Conservation (phyloP, 306 rosid genomes). For the Ormosia emarginata region DNA sequence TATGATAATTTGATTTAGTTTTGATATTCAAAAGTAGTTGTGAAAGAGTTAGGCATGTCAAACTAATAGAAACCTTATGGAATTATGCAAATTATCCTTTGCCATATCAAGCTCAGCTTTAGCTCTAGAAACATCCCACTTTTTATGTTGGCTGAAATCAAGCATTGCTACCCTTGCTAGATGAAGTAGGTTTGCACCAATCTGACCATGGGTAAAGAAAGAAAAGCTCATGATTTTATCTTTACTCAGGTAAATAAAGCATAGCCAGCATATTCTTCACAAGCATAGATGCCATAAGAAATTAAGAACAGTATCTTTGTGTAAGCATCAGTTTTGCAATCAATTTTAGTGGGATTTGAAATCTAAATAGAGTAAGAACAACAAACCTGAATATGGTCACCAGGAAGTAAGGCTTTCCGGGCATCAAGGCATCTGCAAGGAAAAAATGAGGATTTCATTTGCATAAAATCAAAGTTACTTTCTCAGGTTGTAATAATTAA, state of each 20-base stretch:
- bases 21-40: slow-evolving; percentile 9
- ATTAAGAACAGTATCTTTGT: not conserved
- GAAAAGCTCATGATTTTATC: not conserved
- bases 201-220: slow-evolving; percentile 40
- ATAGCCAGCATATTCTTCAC: slow-evolving; percentile 6
- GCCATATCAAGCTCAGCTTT: slow-evolving; percentile 59
- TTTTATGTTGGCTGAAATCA: slow-evolving; percentile 38
- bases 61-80: slow-evolving; percentile 55
- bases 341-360: slow-evolving; percentile 15
- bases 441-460: not conserved
- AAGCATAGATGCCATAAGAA: not conserved
- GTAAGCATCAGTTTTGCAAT: slow-evolving; percentile 9
- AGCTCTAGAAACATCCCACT: slow-evolving; percentile 43
- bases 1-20: not conserved
- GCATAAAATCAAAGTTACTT: slow-evolving; percentile 3
- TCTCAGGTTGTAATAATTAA: not conserved
- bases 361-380: not conserved
- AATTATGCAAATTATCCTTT: slow-evolving; percentile 44
- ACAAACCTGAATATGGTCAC: slow-evolving; percentile 72
- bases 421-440: slow-evolving; percentile 65
- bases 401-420: slow-evolving; percentile 62
- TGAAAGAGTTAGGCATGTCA: not conserved
- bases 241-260: not conserved
- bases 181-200: slow-evolving; percentile 78
- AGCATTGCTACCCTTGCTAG: slow-evolving; percentile 63